These are phyloP conservation scores for Gynochthodes officinalis DNA, from an alignment of 257 asterid genomes.

Conservation along the genomic window DNA sequence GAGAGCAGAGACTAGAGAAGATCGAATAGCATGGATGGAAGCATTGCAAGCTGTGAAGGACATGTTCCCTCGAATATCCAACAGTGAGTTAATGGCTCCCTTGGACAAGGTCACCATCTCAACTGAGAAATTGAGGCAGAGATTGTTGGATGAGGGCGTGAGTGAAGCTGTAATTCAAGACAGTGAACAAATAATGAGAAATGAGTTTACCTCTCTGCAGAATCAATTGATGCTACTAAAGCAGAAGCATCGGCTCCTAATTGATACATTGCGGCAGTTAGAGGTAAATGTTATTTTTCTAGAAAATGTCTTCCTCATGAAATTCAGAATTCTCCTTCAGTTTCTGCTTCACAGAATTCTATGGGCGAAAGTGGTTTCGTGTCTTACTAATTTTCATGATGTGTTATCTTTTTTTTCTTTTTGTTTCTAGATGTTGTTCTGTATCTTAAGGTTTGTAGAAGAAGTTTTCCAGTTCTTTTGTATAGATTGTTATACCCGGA, in stretches of 20 bases:
- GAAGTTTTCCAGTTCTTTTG: background rate
- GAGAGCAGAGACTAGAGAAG: conserved; percentile 87
- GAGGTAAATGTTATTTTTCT: conserved; percentile 73
- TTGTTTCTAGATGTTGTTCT: too few species aligned
- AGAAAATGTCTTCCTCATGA: conserved; percentile 35
- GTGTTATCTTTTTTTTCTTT: background rate
- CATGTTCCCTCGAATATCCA: conserved; percentile 93
- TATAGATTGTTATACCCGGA: conserved; percentile 6
- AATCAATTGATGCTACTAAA: conserved; percentile 65
- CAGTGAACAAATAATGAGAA: conserved; percentile 75
- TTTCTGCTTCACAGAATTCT: conserved; percentile 30
- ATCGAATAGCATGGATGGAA: conserved; percentile 76
- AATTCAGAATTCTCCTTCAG: conserved; percentile 37
- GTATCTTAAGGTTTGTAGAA: background rate
- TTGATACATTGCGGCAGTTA: conserved; percentile 82
- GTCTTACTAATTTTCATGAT: background rate
- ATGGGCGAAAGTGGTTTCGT: conserved; percentile 29
- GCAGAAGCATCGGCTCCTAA: conserved; percentile 82
- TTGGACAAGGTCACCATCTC: conserved; percentile 59
- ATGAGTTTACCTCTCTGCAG: conserved; percentile 77
- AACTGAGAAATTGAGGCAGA: conserved; percentile 72
- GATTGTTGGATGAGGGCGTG: conserved; percentile 68
- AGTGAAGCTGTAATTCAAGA: conserved; percentile 70
- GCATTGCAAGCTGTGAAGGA: conserved; percentile 89
- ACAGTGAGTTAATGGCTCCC: conserved; percentile 92